phyloP scores from a whole-genome alignment of 306 rosid species.

The Sindora glabra region DNA sequence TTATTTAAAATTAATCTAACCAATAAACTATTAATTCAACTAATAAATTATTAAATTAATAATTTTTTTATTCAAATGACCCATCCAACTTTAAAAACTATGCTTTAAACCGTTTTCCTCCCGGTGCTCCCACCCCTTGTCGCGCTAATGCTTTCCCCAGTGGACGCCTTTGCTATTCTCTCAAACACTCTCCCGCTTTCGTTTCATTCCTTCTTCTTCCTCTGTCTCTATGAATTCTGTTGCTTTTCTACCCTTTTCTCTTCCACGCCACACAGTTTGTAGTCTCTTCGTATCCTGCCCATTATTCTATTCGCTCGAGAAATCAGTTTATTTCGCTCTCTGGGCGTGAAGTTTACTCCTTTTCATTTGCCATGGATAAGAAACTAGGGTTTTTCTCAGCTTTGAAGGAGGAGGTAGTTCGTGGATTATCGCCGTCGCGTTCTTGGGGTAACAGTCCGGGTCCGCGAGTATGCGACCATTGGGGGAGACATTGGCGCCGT shows the following conservation, averaged over 20 bases:
- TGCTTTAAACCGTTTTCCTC: slow-evolving; percentile 15
- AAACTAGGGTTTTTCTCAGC: slow-evolving; percentile 88
- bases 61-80: too few species aligned
- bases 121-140: neutral
- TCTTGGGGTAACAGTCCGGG: slow-evolving; percentile 65
- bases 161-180: neutral
- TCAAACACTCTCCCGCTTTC: neutral
- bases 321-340: neutral
- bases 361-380: slow-evolving; percentile 50
- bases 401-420: slow-evolving; percentile 80
- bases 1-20: too few species aligned
- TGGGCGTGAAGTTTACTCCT: neutral
- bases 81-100: too few species aligned
- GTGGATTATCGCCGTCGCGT: slow-evolving; percentile 88
- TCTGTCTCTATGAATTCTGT: slow-evolving; percentile 20
- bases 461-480: slow-evolving; percentile 76
- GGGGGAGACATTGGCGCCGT: slow-evolving; percentile 63
- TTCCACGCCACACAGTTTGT: neutral
- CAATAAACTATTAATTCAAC: too few species aligned
- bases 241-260: neutral
- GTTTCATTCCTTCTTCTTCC: neutral
- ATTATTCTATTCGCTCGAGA: neutral
- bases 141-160: neutral
- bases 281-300: neutral
- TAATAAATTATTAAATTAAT: too few species aligned